Evolutionary conservation across 2,329 filamentous ascomycete genomes (phyloP).

Genomic region (Didymella exigua): DNA sequence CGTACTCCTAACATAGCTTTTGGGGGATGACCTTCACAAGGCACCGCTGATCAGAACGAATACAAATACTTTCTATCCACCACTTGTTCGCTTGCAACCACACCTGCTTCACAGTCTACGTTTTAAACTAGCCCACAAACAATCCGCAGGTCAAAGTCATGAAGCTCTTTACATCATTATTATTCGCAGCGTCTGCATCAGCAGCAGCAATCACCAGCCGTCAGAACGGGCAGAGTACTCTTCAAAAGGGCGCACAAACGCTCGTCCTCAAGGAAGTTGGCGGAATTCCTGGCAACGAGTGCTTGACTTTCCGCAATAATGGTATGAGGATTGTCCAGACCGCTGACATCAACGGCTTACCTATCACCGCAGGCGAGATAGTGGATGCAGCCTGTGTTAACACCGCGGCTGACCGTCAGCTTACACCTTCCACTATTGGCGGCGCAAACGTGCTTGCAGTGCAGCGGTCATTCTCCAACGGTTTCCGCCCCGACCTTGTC

Average conservation of each 20-base stretch:
- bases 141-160: too few relatives aligned
- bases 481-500: constrained; percentile 50
- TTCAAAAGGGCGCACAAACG: constrained; percentile 22
- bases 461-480: constrained; percentile 48
- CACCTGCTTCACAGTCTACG: too few relatives aligned
- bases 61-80: too few relatives aligned
- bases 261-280: constrained; percentile 50
- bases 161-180: not conserved
- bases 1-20: too few relatives aligned
- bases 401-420: constrained; percentile 49
- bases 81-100: too few relatives aligned
- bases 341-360: not conserved
- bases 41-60: too few relatives aligned
- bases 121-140: too few relatives aligned
- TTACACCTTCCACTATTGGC: constrained; percentile 46
- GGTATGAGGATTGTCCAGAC: constrained; percentile 28
- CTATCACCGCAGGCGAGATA: constrained; percentile 44
- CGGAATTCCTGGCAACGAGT: constrained; percentile 40
- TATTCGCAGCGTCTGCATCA: not conserved
- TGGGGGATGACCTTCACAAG: too few relatives aligned
- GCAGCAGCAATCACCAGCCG: not conserved
- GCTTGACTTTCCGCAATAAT: constrained; percentile 53
- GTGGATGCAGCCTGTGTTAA: constrained; percentile 51
- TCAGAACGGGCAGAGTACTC: not conserved
- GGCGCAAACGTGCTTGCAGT: constrained; percentile 46